These are phyloP conservation scores for Mikania micrantha DNA, from an alignment of 129 eudicot genomes.

Conservation along the genomic window DNA sequence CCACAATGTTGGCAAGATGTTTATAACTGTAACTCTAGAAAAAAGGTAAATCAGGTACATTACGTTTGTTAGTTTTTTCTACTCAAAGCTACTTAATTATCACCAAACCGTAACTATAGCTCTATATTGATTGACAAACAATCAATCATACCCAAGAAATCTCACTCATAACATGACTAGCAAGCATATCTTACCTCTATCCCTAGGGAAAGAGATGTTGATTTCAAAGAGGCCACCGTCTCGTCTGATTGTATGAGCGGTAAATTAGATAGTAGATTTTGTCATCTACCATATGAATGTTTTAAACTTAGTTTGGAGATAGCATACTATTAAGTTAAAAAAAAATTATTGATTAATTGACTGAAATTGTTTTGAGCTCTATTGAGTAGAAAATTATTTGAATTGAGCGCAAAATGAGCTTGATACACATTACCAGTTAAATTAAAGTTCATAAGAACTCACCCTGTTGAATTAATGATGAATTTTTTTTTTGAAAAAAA, in stretches of 20 bases:
- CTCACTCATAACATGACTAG: too few species aligned
- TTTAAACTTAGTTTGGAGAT: not conserved
- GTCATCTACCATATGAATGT: not conserved
- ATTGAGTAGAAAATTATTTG: not conserved
- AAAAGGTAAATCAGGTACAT: not conserved
- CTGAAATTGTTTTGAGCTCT: not conserved
- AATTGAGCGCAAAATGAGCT: too few species aligned
- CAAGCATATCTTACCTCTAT: too few species aligned
- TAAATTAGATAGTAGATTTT: not conserved
- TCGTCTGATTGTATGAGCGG: not conserved
- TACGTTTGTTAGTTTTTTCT: not conserved
- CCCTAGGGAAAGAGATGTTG: too few species aligned
- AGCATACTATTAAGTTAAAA: too few species aligned
- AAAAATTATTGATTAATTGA: too few species aligned
- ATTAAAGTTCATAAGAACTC: not conserved
- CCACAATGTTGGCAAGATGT: not conserved
- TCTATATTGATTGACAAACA: too few species aligned
- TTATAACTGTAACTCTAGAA: not conserved
- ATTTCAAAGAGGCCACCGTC: too few species aligned
- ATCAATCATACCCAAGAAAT: too few species aligned
- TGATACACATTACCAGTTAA: too few species aligned
- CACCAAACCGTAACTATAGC: too few species aligned
- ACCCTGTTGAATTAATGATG: not conserved
- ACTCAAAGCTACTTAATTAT: not conserved
- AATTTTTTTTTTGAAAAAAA: not conserved